Evolutionary conservation across 2,329 filamentous ascomycete genomes (phyloP).

Genomic region (Penicillium vulpinum): DNA sequence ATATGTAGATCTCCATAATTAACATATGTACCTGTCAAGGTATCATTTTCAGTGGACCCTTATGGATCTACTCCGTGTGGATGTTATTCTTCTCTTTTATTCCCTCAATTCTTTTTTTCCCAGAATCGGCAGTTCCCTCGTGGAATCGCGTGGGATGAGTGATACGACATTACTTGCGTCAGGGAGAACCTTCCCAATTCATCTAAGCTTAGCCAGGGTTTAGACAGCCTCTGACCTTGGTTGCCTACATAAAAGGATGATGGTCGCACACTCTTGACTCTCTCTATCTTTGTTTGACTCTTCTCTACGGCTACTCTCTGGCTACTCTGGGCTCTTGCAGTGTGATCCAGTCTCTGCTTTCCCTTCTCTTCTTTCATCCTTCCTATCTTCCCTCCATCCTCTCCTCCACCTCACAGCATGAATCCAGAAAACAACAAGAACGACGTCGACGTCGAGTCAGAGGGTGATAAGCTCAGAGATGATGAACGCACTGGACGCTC

Average conservation of each 20-base stretch:
- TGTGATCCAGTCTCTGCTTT: neutral
- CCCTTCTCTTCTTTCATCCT: neutral
- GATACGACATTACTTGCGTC: neutral
- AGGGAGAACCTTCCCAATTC: constrained; percentile 6
- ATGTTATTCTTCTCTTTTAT: constrained; percentile 1
- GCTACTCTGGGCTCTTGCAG: neutral
- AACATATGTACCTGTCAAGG: neutral
- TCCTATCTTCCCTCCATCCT: neutral
- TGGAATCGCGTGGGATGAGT: neutral
- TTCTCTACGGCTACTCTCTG: no score
- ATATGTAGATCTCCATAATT: constrained; percentile 1
- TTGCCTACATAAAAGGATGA: neutral
- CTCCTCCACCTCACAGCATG: constrained; percentile 12
- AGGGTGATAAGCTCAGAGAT: constrained; percentile 5
- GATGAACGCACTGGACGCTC: constrained; percentile 17
- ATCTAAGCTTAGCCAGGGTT: neutral
- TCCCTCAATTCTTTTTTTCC: neutral
- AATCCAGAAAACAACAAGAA: constrained; percentile 6
- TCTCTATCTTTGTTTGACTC: neutral
- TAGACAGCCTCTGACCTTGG: neutral
- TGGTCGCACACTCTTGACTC: neutral
- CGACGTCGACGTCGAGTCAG: constrained; percentile 18
- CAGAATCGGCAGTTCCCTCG: neutral
- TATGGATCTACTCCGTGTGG: neutral
- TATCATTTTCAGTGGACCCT: neutral